Percentiles rank a stretch among this genome's conserved stretches.
phyloP scores from a whole-genome alignment of 345 rosid genomes.

The Eucalyptus tenuipes region DNA sequence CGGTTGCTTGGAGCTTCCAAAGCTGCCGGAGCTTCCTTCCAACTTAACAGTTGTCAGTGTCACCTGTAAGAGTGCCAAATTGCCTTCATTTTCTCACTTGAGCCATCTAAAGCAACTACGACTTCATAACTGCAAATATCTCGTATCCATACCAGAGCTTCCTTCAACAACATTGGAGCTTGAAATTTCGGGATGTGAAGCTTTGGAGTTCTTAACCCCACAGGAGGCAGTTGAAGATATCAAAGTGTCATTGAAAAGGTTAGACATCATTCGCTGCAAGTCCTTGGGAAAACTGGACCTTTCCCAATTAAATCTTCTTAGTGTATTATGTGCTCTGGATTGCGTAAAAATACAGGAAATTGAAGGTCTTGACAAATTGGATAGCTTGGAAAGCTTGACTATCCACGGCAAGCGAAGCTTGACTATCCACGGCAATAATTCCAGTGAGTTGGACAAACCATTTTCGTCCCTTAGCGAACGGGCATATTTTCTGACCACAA shows the following conservation, averaged over 20 bases:
- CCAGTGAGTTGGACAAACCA: background rate
- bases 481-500: background rate
- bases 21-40: background rate
- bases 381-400: background rate
- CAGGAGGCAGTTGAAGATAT: background rate
- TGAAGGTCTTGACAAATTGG: background rate
- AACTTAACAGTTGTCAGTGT: background rate
- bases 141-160: background rate
- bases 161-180: background rate
- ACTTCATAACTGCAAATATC: rapidly evolving
- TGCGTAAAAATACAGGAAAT: background rate
- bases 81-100: background rate
- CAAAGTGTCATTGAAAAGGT: background rate
- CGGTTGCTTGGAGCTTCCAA: rapidly evolving
- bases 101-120: background rate
- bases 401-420: too few species aligned
- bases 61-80: background rate
- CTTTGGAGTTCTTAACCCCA: background rate
- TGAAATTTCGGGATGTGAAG: background rate
- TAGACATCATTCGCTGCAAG: background rate
- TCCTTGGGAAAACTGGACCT: background rate
- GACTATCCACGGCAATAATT: too few species aligned
- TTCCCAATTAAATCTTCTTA: background rate
- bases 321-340: background rate
- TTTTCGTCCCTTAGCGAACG: background rate